phyloP scores from a whole-genome alignment of 2,329 filamentous ascomycete species.

The Monosporascus sp. region DNA sequence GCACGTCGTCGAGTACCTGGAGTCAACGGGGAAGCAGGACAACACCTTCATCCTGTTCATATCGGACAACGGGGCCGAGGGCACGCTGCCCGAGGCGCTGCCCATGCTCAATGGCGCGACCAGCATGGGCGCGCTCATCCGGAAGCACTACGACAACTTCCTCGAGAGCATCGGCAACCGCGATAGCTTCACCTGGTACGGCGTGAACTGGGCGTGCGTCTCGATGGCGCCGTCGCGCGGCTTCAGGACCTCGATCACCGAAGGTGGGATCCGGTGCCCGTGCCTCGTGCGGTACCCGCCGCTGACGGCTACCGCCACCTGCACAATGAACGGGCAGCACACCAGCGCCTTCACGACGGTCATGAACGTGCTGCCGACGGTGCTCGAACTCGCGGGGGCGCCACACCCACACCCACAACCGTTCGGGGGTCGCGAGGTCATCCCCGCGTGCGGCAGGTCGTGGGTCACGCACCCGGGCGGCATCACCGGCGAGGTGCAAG shows the following conservation, averaged over 20 bases:
- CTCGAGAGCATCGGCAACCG: slow-evolving; percentile 48
- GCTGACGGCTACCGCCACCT: not conserved
- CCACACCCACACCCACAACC: no score
- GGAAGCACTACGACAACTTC: slow-evolving; percentile 52
- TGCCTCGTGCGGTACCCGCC: slow-evolving; percentile 10
- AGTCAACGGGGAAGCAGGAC: no score
- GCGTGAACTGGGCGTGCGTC: no score
- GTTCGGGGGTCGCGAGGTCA: slow-evolving; percentile 17
- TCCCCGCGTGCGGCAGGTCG: no score
- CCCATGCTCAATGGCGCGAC: slow-evolving; percentile 10
- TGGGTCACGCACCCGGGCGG: no score
- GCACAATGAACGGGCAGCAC: not conserved
- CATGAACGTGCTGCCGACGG: slow-evolving; percentile 45
- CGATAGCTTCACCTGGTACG: no score
- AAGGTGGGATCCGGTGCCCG: slow-evolving; percentile 31
- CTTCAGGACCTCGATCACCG: slow-evolving; percentile 33
- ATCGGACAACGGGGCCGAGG: slow-evolving; percentile 41
- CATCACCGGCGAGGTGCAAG: slow-evolving; percentile 38
- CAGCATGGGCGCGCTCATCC: slow-evolving; percentile 14
- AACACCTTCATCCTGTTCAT: slow-evolving; percentile 19
- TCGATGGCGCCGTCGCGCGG: slow-evolving; percentile 23
- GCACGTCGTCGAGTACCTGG: no score
- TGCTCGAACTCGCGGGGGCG: slow-evolving; percentile 41
- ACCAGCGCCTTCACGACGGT: slow-evolving; percentile 46
- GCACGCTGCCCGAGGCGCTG: slow-evolving; percentile 13